Conservation (phyloP, 2,329 filamentous ascomycete species). For the Pestalotiopsis sp. region DNA sequence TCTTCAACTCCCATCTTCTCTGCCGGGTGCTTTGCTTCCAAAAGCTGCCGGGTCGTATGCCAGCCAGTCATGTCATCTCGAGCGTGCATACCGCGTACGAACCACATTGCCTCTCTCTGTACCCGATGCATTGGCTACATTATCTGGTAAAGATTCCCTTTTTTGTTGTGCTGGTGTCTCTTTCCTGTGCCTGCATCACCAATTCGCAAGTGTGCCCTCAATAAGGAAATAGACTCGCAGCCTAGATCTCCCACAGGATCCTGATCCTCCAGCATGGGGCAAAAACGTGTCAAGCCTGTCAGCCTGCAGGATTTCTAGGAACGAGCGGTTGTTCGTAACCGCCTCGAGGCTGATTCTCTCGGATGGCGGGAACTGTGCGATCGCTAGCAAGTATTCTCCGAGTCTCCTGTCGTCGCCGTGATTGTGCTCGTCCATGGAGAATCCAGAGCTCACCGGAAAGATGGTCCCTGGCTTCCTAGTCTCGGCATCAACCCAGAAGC, state of each 20-base stretch:
- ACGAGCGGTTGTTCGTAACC: background rate
- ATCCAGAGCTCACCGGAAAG: background rate
- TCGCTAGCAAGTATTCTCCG: background rate
- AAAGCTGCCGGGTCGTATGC: background rate
- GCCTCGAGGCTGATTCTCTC: background rate
- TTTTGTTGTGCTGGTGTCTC: background rate
- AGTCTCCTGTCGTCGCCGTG: background rate
- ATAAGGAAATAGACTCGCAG: background rate
- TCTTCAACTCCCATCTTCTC: background rate
- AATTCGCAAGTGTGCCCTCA: background rate
- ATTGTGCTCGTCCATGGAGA: background rate
- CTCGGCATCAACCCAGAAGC: background rate
- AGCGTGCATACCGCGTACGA: background rate
- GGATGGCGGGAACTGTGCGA: background rate
- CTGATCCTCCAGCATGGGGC: background rate
- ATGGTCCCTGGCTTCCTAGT: background rate
- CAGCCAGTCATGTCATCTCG: background rate
- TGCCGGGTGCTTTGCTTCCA: too few relatives aligned
- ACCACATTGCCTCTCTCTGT: background rate
- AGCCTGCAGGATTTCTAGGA: background rate
- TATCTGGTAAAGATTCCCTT: background rate
- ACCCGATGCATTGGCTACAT: background rate
- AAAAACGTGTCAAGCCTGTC: background rate
- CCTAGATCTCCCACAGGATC: background rate
- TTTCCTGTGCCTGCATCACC: background rate